phyloP scores from a whole-genome alignment of 2,329 filamentous ascomycete species.

The Pseudogymnoascus sp. region DNA sequence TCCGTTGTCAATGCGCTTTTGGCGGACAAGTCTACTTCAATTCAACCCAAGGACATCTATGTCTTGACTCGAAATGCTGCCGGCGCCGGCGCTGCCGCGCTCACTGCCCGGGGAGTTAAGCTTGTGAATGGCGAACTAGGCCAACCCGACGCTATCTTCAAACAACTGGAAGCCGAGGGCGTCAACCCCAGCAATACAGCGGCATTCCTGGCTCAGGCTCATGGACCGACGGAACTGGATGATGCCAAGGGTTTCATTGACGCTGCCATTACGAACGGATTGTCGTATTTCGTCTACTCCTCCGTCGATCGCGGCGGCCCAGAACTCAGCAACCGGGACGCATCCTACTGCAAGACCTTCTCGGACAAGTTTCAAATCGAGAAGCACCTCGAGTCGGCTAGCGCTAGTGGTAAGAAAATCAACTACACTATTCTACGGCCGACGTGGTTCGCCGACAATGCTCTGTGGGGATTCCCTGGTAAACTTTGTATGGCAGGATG shows the following conservation, averaged over 20 bases:
- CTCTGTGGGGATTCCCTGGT: slow-evolving; percentile 20
- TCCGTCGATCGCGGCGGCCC: slow-evolving; percentile 48
- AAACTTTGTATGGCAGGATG: slow-evolving; percentile 27
- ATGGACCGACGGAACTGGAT: slow-evolving; percentile 33
- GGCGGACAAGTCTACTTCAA: slow-evolving; percentile 16
- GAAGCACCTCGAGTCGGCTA: slow-evolving; percentile 39
- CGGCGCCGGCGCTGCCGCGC: slow-evolving; percentile 39
- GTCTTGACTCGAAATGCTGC: slow-evolving; percentile 48
- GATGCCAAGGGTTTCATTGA: slow-evolving; percentile 46
- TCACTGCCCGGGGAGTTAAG: slow-evolving; percentile 39
- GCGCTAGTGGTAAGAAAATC: slow-evolving; percentile 33
- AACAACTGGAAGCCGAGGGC: slow-evolving; percentile 33
- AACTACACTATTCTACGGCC: slow-evolving; percentile 47
- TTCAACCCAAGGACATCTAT: slow-evolving; percentile 38
- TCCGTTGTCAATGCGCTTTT: slow-evolving; percentile 37
- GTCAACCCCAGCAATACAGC: slow-evolving; percentile 48
- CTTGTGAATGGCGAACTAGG: slow-evolving; percentile 49
- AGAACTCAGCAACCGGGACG: slow-evolving; percentile 35
- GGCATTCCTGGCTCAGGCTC: slow-evolving; percentile 13
- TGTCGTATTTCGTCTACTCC: slow-evolving; percentile 47
- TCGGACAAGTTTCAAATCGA: slow-evolving; percentile 47
- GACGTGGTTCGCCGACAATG: slow-evolving; percentile 46
- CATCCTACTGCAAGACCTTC: slow-evolving; percentile 46
- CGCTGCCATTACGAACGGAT: slow-evolving; percentile 39
- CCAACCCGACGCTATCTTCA: slow-evolving; percentile 42